A percentile compares a stretch with the other conserved stretches of the same genome.
phyloP scores from a whole-genome alignment of 2,329 filamentous ascomycete genomes.

The Cercospora janseana region DNA sequence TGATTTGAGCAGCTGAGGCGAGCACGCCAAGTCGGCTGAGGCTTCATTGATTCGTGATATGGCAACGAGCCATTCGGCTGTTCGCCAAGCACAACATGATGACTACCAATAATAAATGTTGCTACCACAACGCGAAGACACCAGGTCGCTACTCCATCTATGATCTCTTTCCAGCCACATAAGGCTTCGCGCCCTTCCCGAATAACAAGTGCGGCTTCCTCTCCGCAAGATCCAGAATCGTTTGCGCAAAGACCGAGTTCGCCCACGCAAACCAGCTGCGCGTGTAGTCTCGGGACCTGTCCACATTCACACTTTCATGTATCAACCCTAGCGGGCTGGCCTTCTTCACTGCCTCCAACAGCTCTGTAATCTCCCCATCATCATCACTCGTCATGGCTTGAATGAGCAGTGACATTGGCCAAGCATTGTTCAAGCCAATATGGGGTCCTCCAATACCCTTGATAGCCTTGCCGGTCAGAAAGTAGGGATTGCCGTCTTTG shows the following conservation, averaged over 20 bases:
- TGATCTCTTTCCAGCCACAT: conserved; percentile 41
- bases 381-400: conserved; percentile 86
- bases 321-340: conserved; percentile 76
- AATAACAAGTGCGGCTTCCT: conserved; percentile 88
- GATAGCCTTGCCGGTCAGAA: conserved; percentile 71
- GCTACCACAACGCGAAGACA: too few relatives aligned
- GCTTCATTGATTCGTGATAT: too few relatives aligned
- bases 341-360: conserved; percentile 70
- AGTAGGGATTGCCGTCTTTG: conserved; percentile 82
- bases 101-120: too few relatives aligned
- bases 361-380: conserved; percentile 75
- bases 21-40: too few relatives aligned
- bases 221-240: conserved; percentile 83
- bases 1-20: too few relatives aligned
- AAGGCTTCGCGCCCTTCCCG: conserved; percentile 60
- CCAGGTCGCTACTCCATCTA: too few relatives aligned
- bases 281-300: conserved; percentile 68
- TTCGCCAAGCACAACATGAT: too few relatives aligned
- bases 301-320: conserved; percentile 89
- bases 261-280: conserved; percentile 97
- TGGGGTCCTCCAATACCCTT: conserved; percentile 82
- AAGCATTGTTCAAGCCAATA: conserved; percentile 84
- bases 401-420: conserved; percentile 93
- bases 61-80: too few relatives aligned
- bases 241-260: conserved; percentile 92